Conservation (phyloP, 2,329 filamentous ascomycete species). For the Penicillium sp. region DNA sequence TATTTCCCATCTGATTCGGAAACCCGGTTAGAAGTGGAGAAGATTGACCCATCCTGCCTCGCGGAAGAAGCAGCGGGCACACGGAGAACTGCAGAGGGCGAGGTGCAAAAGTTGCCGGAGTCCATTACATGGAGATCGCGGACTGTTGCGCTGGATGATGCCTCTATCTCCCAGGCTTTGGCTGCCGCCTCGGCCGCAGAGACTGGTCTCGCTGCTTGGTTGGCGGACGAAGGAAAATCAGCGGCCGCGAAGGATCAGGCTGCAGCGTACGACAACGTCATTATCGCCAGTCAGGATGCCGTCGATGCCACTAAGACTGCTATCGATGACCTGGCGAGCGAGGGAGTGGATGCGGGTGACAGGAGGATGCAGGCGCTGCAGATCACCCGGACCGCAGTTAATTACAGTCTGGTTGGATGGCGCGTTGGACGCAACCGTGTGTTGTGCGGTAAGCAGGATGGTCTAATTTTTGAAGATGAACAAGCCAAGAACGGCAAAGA, state of each 20-base stretch:
- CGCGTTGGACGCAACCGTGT: conserved; percentile 88
- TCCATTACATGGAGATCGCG: conserved; percentile 81
- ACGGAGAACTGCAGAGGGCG: conserved; percentile 43
- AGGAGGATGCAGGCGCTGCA: conserved; percentile 85
- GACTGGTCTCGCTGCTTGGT: conserved; percentile 45
- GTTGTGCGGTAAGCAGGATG: conserved; percentile 76
- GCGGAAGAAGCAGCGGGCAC: conserved; percentile 52
- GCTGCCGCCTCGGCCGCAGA: conserved; percentile 60
- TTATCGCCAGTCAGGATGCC: conserved; percentile 86
- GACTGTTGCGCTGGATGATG: conserved; percentile 84
- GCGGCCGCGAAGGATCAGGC: conserved; percentile 59
- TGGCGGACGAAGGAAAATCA: conserved; percentile 40
- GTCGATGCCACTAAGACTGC: conserved; percentile 89
- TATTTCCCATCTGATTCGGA: conserved; percentile 63
- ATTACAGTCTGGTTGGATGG: conserved; percentile 92
- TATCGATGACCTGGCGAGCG: conserved; percentile 80
- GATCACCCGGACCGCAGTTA: conserved; percentile 86
- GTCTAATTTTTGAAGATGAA: conserved; percentile 53
- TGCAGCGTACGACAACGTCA: conserved; percentile 82
- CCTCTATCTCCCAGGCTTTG: conserved; percentile 80
- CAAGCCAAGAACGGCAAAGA: conserved; percentile 51
- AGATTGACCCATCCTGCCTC: conserved; percentile 63
- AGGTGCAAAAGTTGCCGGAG: conserved; percentile 55
- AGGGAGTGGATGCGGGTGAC: conserved; percentile 79
- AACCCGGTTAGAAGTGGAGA: conserved; percentile 63